A percentile compares a stretch with the other conserved stretches of the same genome.
phyloP scores from a whole-genome alignment of 768 basidiomycete species.

The Panaeolus cyanescens region DNA sequence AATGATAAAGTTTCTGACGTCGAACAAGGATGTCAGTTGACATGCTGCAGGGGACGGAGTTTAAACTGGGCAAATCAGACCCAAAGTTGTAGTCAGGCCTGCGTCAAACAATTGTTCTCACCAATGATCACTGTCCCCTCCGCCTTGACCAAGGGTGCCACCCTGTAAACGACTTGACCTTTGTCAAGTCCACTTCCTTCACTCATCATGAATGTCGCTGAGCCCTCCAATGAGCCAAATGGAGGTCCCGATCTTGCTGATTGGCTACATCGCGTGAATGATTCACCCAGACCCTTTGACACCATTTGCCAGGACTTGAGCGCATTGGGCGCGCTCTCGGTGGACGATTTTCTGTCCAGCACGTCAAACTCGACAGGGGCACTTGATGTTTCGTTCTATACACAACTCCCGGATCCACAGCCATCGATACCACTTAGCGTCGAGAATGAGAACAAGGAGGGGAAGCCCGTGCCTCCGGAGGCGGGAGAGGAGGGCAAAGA shows the following conservation, averaged over 20 bases:
- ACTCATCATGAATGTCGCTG: background rate
- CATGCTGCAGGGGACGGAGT: conserved; percentile 2
- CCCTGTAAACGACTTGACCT: background rate
- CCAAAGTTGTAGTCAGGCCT: background rate
- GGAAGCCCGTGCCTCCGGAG: background rate
- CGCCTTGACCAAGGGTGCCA: background rate
- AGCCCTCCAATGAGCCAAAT: background rate
- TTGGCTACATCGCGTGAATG: conserved; percentile 17
- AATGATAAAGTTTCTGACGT: background rate
- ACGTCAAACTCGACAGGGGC: conserved; percentile 10
- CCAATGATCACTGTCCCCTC: conserved; percentile 1
- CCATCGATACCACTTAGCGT: conserved; percentile 2
- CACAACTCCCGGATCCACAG: conserved; percentile 18
- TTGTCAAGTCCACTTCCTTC: background rate
- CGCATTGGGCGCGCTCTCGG: conserved; percentile 28
- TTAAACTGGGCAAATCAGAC: conserved; percentile 1
- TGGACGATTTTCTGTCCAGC: conserved; percentile 27
- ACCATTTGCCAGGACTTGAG: conserved; percentile 20
- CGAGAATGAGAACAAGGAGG: conserved; percentile 13
- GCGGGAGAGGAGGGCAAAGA: conserved; percentile 5
- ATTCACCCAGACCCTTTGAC: conserved; percentile 24
- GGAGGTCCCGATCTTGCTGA: conserved; percentile 10
- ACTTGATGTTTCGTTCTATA: conserved; percentile 19
- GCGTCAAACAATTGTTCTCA: conserved; percentile 2
- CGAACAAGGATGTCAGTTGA: conserved; percentile 1